A percentile compares a stretch with the other conserved stretches of the same genome.
Evolutionary conservation across 129 eudicot species (phyloP).

Genomic region (Chrysanthemum makinoi): DNA sequence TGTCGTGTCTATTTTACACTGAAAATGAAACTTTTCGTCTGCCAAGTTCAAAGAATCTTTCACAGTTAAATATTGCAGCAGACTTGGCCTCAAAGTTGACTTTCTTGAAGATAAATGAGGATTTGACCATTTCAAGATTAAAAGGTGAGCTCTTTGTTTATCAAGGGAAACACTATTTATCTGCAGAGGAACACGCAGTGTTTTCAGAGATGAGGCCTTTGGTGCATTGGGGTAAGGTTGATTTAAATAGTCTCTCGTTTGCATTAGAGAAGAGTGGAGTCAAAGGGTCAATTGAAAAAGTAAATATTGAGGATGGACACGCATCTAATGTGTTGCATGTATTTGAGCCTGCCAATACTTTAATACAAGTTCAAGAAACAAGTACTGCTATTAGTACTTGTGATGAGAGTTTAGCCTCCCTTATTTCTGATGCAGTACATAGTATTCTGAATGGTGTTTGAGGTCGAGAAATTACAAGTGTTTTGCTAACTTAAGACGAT

Average conservation of each 20-base stretch:
- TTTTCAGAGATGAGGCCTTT: constrained; percentile 23
- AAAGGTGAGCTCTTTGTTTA: constrained; percentile 61
- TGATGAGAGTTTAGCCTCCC: constrained; percentile 51
- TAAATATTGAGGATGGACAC: constrained; percentile 26
- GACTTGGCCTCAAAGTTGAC: constrained; percentile 45
- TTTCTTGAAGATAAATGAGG: constrained; percentile 35
- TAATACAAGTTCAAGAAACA: constrained; percentile 45
- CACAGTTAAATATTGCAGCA: constrained; percentile 20
- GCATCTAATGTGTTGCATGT: constrained; percentile 36
- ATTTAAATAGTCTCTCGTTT: constrained; percentile 31
- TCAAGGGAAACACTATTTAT: constrained; percentile 47
- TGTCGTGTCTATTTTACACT: constrained; percentile 38
- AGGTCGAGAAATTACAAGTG: background rate
- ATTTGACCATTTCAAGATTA: constrained; percentile 44
- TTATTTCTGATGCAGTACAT: constrained; percentile 37
- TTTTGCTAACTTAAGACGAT: no score
- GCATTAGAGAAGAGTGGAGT: constrained; percentile 55
- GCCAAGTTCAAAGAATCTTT: constrained; percentile 37
- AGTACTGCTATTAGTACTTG: constrained; percentile 40
- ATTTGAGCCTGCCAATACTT: constrained; percentile 48
- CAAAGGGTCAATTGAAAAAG: constrained; percentile 38
- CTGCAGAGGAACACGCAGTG: constrained; percentile 18
- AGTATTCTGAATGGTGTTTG: constrained; percentile 33
- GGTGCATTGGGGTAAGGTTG: constrained; percentile 55
- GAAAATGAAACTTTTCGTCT: constrained; percentile 44